Conservation (phyloP, 176 grass and related monocot species). For the Tuctoria greenei region DNA sequence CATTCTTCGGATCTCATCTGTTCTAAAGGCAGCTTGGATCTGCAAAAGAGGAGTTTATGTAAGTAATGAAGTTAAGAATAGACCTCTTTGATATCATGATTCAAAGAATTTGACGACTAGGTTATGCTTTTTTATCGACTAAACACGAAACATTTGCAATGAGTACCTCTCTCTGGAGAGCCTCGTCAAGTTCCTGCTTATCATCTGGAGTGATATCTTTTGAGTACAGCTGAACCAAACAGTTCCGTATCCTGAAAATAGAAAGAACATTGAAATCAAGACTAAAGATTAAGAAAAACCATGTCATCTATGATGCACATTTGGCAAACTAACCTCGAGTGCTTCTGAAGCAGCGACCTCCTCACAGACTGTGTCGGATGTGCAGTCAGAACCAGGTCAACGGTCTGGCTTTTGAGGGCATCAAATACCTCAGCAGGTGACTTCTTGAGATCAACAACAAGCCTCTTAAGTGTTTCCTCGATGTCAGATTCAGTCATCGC, state of each 20-base stretch:
- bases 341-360: conserved; percentile 72
- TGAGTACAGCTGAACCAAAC: conserved; percentile 64
- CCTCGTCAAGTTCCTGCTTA: conserved; percentile 83
- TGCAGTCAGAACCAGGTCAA: conserved; percentile 75
- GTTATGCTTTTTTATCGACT: neutral
- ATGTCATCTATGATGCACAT: neutral
- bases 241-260: conserved; percentile 61
- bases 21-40: conserved; percentile 93
- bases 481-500: conserved; percentile 77
- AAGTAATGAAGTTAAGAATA: conserved; percentile 19
- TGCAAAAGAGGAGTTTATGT: conserved; percentile 32
- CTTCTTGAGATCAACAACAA: conserved; percentile 64
- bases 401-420: conserved; percentile 71
- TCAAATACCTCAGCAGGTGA: conserved; percentile 71
- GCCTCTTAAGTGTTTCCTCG: conserved; percentile 68
- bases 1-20: conserved; percentile 78
- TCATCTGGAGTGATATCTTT: conserved; percentile 84
- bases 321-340: conserved; percentile 53
- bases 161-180: conserved; percentile 76
- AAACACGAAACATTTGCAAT: neutral
- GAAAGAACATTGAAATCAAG: conserved; percentile 13
- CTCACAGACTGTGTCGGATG: conserved; percentile 79
- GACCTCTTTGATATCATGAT: neutral
- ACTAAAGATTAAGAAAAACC: neutral
- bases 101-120: neutral